These are phyloP conservation scores for Camelina laxa DNA, from an alignment of 345 rosid genomes.

Conservation along the genomic window DNA sequence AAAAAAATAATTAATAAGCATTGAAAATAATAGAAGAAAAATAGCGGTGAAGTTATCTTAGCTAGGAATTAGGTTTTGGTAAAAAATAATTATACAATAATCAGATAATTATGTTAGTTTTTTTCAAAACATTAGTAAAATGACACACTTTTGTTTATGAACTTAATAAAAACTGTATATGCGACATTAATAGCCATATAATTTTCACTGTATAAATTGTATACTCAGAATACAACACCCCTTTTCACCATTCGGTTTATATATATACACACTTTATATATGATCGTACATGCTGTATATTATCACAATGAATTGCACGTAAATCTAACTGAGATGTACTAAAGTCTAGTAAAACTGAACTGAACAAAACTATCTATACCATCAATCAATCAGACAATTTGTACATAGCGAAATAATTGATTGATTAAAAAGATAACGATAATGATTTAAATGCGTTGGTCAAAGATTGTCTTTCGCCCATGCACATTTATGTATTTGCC, in stretches of 20 bases:
- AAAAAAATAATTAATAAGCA: too few relatives aligned
- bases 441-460: slow-evolving; percentile 20
- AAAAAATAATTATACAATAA: too few relatives aligned
- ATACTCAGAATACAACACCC: too few relatives aligned
- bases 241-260: background rate
- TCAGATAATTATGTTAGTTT: too few relatives aligned
- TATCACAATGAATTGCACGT: background rate
- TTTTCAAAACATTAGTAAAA: too few relatives aligned
- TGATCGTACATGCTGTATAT: background rate
- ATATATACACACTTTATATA: too few relatives aligned
- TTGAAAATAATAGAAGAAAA: too few relatives aligned
- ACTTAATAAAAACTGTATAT: too few relatives aligned
- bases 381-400: background rate
- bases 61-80: too few relatives aligned
- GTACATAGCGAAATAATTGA: background rate
- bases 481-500: slow-evolving; percentile 20
- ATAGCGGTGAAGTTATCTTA: too few relatives aligned
- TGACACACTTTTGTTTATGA: too few relatives aligned
- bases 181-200: too few relatives aligned
- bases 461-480: slow-evolving; percentile 34
- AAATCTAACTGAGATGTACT: background rate
- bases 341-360: background rate
- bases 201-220: background rate
- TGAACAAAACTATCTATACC: background rate
- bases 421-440: background rate